phyloP scores from a whole-genome alignment of 176 grass and related monocot genomes.

The Zizania latifolia region DNA sequence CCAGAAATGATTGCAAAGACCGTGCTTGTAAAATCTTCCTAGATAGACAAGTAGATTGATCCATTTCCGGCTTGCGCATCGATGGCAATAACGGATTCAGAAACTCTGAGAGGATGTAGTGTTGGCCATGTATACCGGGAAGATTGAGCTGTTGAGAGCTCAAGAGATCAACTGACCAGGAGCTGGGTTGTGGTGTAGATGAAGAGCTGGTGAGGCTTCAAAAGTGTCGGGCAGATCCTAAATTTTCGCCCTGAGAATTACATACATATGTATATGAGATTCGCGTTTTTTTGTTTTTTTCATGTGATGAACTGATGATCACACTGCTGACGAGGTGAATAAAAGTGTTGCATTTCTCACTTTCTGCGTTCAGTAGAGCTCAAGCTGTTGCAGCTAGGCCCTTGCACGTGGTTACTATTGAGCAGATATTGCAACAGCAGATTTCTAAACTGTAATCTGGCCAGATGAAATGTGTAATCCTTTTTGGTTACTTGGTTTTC shows the following conservation, averaged over 20 bases:
- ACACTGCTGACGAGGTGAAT: neutral
- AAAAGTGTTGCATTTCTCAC: neutral
- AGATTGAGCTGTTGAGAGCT: constrained; percentile 19
- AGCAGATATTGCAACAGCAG: neutral
- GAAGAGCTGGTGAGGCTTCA: constrained; percentile 37
- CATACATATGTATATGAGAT: constrained; percentile 16
- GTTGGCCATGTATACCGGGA: constrained; percentile 36
- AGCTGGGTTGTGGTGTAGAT: constrained; percentile 39
- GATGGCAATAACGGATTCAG: constrained; percentile 27
- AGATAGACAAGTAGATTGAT: constrained; percentile 31
- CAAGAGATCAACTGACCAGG: constrained; percentile 43
- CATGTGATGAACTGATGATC: neutral
- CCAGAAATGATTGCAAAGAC: constrained; percentile 43
- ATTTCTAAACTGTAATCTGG: neutral
- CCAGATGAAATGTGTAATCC: neutral
- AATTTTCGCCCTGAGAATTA: constrained; percentile 63
- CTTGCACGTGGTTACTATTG: neutral
- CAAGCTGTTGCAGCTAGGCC: neutral
- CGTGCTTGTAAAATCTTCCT: neutral
- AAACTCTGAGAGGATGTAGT: constrained; percentile 15
- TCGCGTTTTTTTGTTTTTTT: neutral
- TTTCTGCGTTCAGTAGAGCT: neutral
- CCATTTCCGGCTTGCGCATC: constrained; percentile 23
- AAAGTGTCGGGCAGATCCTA: constrained; percentile 48
- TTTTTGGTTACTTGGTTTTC: too few relatives aligned